Evolutionary conservation across 148 eudicot genomes (phyloP).

Genomic region (Chenopodium berlandieri): DNA sequence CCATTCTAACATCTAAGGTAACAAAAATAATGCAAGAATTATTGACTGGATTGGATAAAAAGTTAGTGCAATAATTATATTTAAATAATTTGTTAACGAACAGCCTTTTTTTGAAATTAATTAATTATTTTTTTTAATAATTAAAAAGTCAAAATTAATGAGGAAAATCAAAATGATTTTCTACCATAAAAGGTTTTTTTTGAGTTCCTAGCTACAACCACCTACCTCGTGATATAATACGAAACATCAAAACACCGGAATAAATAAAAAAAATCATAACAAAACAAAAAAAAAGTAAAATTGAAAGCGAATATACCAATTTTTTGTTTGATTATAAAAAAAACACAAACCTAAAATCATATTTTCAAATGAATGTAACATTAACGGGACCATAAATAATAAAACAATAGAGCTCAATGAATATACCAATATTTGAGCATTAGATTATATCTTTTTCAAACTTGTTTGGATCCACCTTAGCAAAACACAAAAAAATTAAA

Average conservation of each 20-base stretch:
- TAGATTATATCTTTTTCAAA: neutral
- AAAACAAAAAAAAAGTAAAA: too few relatives aligned
- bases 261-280: too few relatives aligned
- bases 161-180: neutral
- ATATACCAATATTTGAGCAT: neutral
- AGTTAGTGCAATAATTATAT: constrained; percentile 15
- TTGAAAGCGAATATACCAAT: too few relatives aligned
- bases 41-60: neutral
- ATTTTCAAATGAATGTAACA: too few relatives aligned
- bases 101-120: constrained; percentile 6
- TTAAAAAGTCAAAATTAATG: neutral
- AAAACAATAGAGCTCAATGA: too few relatives aligned
- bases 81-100: neutral
- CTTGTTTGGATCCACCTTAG: neutral
- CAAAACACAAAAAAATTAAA: too few relatives aligned
- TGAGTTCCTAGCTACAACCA: neutral
- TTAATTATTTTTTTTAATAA: constrained; percentile 11
- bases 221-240: neutral
- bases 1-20: neutral
- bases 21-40: neutral
- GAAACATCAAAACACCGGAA: neutral
- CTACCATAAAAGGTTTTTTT: constrained; percentile 1
- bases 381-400: too few relatives aligned
- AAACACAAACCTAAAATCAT: too few relatives aligned
- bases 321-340: too few relatives aligned